Conservation (phyloP, 2,329 filamentous ascomycete genomes). For the Drechslerella stenobrocha region DNA sequence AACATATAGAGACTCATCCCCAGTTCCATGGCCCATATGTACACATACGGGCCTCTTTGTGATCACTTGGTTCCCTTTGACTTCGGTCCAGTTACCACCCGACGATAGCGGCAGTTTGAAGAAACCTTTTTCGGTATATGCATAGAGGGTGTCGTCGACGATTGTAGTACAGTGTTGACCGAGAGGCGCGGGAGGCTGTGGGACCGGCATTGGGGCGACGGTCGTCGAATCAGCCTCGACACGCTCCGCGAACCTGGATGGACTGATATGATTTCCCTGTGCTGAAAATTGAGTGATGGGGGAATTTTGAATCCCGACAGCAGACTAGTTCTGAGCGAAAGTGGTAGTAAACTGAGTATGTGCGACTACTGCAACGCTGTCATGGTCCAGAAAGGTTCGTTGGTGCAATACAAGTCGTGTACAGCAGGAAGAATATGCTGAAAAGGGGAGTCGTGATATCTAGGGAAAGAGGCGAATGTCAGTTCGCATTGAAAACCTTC, state of each 20-base stretch:
- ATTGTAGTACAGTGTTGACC: conserved; percentile 52
- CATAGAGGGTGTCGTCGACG: conserved; percentile 51
- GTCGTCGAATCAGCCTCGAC: conserved; percentile 4
- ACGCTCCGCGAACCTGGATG: background rate
- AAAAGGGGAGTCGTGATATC: conserved; percentile 30
- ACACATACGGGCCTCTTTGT: conserved; percentile 52
- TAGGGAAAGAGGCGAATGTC: conserved; percentile 7
- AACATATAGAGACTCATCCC: conserved; percentile 52
- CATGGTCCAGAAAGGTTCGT: conserved; percentile 43
- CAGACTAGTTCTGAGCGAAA: conserved; percentile 15
- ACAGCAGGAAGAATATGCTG: conserved; percentile 12
- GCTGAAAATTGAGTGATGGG: conserved; percentile 5
- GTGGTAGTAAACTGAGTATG: conserved; percentile 14
- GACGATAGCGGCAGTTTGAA: conserved; percentile 50
- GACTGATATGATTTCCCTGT: conserved; percentile 6
- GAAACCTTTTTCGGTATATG: conserved; percentile 52
- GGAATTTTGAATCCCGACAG: background rate
- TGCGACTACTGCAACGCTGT: conserved; percentile 30
- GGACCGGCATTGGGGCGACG: conserved; percentile 49
- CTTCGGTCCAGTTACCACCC: conserved; percentile 51
- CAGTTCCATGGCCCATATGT: conserved; percentile 50
- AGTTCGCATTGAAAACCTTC: conserved; percentile 3
- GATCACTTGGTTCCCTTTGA: conserved; percentile 46
- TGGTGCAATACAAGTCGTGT: conserved; percentile 32
- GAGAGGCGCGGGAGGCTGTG: conserved; percentile 48